phyloP scores from a whole-genome alignment of 2,329 filamentous ascomycete genomes.

The Colletotrichum noveboracense region DNA sequence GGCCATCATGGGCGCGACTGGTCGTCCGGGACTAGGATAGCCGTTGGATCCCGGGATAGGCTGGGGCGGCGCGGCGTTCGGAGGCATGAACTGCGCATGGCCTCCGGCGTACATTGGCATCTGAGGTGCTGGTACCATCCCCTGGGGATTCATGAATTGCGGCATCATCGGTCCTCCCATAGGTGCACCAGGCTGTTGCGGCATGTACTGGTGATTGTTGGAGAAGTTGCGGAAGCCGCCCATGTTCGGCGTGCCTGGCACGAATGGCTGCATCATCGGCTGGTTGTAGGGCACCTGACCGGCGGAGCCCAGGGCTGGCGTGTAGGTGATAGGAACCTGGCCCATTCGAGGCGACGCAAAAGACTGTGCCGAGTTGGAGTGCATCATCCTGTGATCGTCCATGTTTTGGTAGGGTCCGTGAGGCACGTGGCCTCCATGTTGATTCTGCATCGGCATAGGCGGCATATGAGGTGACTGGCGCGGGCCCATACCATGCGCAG shows the following conservation, averaged over 20 bases:
- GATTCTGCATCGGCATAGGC: constrained; percentile 77
- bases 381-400: constrained; percentile 90
- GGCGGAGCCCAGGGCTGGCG: constrained; percentile 70
- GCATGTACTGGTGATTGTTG: constrained; percentile 75
- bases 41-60: constrained; percentile 72
- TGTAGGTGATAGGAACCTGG: constrained; percentile 73
- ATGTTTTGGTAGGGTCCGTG: constrained; percentile 72
- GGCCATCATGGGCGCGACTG: constrained; percentile 86
- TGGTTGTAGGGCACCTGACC: constrained; percentile 75
- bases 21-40: constrained; percentile 87
- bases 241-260: constrained; percentile 74
- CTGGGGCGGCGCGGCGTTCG: constrained; percentile 59
- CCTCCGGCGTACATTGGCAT: constrained; percentile 81
- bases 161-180: constrained; percentile 83
- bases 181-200: constrained; percentile 65
- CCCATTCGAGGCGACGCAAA: constrained; percentile 84
- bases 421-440: constrained; percentile 69
- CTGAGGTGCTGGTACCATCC: constrained; percentile 72
- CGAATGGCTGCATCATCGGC: constrained; percentile 73
- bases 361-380: constrained; percentile 80
- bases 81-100: constrained; percentile 68
- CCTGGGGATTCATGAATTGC: constrained; percentile 77
- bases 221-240: constrained; percentile 74
- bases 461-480: constrained; percentile 77
- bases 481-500: constrained; percentile 69